Percentiles rank a stretch among this genome's conserved stretches.
Evolutionary conservation across 306 rosid genomes (phyloP).

Genomic region (Lathyrus oleraceus): DNA sequence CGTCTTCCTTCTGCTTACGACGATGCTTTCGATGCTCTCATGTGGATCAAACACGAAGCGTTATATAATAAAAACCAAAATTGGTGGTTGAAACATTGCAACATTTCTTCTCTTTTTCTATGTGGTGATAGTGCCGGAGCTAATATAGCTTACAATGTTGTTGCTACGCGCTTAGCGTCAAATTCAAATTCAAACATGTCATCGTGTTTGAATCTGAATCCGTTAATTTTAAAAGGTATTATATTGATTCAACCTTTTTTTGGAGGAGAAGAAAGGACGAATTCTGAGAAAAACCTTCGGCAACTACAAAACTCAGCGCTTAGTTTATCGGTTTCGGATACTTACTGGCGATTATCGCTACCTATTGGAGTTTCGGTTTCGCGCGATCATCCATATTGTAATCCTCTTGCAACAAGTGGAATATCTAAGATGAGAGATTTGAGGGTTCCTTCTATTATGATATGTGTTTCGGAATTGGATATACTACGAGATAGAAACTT

Average conservation of each 20-base stretch:
- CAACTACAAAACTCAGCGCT: conserved; percentile 62
- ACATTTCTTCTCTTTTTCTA: conserved; percentile 50
- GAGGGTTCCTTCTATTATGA: conserved; percentile 54
- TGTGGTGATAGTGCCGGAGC: conserved; percentile 95
- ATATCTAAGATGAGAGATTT: conserved; percentile 44
- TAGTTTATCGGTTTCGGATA: conserved; percentile 57
- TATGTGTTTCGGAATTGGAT: conserved; percentile 77
- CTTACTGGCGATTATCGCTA: conserved; percentile 76
- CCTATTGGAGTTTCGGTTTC: conserved; percentile 59
- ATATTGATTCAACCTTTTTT: conserved; percentile 88
- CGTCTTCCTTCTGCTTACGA: conserved; percentile 80
- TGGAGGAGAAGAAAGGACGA: conserved; percentile 72
- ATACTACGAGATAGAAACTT: conserved; percentile 67
- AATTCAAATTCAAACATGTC: background rate
- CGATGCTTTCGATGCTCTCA: conserved; percentile 61
- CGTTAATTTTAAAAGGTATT: conserved; percentile 52
- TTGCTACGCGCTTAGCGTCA: conserved; percentile 47
- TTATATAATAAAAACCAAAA: conserved; percentile 40
- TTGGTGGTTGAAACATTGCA: conserved; percentile 73
- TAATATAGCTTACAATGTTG: conserved; percentile 76
- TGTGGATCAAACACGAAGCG: conserved; percentile 74
- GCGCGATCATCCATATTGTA: conserved; percentile 79
- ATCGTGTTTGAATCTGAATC: conserved; percentile 34
- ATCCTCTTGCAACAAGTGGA: conserved; percentile 54
- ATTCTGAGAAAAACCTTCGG: conserved; percentile 54